Evolutionary conservation across 73 alveolate genomes (phyloP), one percentile per base, ranked within the genome.

Genomic region (Paraurostyla sp.): DNA sequence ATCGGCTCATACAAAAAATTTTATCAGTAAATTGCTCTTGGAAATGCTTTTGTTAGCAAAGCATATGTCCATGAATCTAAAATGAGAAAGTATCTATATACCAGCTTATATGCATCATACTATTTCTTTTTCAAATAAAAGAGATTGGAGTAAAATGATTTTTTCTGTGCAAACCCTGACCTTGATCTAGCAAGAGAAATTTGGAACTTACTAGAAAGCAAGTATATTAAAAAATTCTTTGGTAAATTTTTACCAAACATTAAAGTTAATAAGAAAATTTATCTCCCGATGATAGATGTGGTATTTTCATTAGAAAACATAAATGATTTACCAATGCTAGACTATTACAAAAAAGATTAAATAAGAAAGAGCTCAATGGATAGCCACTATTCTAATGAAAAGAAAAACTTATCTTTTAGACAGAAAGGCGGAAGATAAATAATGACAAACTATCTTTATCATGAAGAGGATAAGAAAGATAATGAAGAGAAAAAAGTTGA

Each of bases 121-220:
- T 85, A 85, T 81, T 68, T 68, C 71, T 48, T 85, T 46, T 68
- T 48, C 23, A 71, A 86, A 40, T 13, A 32, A 27, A 86, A 75
- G 62, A 30, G 93, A 35, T 58, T 73, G 22, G 89, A 86, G 30
- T 41, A 86, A 29, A 54, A 73, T 29, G 69, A 86, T n/a, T 73
- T 40, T 43, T 86, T 73, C 84, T 38, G 75, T 35, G 73, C 93
- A 7, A 86, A 86, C 51, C 93, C 93, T 6, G 93, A 86, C 30
- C 15, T 86, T 11, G 76, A 75, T 65, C 41, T 75, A 18, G 88
- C 93, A 0, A 48, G 75, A 27, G 71, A 75, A 38, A 51, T 75
- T 13, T 75, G 88, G 88, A 90, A 82, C 65, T 45, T 81, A 0
- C 48, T 76, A 16, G 95, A 90, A 35, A 51, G 78, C 58, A 63